Evolutionary conservation across 495 filamentous ascomycete species (phyloP).

Genomic region (Neurospora discreta): DNA sequence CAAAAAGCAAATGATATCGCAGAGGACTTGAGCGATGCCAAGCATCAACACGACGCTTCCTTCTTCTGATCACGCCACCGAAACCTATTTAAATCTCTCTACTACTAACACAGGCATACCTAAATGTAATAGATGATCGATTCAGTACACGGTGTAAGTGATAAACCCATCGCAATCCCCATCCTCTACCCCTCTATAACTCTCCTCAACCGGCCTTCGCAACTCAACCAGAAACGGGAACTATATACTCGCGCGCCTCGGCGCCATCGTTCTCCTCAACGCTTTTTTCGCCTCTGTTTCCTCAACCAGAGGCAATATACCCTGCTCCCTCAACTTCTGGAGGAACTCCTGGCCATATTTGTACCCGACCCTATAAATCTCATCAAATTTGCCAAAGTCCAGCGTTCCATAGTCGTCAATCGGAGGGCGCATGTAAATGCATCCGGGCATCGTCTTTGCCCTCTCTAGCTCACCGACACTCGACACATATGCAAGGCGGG

Average conservation of each 20-base stretch:
- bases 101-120: no score
- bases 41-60: not conserved
- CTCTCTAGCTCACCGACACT: conserved; percentile 88
- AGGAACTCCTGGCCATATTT: conserved; percentile 72
- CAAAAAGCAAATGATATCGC: not conserved
- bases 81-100: not conserved
- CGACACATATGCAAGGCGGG: conserved; percentile 84
- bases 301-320: conserved; percentile 51
- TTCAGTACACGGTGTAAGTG: not conserved
- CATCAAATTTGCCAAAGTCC: conserved; percentile 94
- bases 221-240: not conserved
- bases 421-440: conserved; percentile 89
- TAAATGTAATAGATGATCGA: not conserved
- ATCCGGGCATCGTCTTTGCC: conserved; percentile 78
- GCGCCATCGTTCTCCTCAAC: conserved; percentile 85
- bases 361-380: conserved; percentile 88
- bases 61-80: not conserved
- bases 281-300: conserved; percentile 84
- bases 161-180: not conserved
- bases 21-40: not conserved
- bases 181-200: not conserved
- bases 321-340: conserved; percentile 59
- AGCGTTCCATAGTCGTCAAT: conserved; percentile 89
- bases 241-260: conserved; percentile 80
- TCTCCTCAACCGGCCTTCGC: not conserved